These are phyloP conservation scores for Ostreobium quekettii DNA, from an alignment of 139 green algal species.

Conservation along the genomic window DNA sequence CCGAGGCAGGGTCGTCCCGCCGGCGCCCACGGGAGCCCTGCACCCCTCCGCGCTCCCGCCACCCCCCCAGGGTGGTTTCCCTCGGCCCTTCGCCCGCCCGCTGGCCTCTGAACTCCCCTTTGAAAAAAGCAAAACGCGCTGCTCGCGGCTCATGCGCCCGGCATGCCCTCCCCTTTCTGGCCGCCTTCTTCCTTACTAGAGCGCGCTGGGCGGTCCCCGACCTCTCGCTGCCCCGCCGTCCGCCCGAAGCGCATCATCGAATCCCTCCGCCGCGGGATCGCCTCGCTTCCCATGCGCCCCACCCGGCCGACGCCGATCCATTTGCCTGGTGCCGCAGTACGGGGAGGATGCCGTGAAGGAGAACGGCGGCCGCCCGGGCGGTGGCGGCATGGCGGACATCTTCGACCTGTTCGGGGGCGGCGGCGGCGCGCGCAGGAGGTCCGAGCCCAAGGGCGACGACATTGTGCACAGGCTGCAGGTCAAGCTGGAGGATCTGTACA, in stretches of 20 bases:
- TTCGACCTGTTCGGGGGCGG: constrained; percentile 86
- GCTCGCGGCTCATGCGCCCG: too few species aligned
- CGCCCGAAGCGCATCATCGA: too few species aligned
- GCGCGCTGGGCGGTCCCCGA: too few species aligned
- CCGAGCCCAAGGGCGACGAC: constrained; percentile 82
- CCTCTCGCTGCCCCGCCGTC: too few species aligned
- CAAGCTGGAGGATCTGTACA: constrained; percentile 86
- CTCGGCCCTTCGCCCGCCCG: neutral
- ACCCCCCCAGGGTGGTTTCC: neutral
- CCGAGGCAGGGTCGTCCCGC: neutral
- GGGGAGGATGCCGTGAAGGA: constrained; percentile 99
- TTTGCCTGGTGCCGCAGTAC: constrained; percentile 57
- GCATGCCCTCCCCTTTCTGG: too few species aligned
- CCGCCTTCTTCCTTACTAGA: too few species aligned
- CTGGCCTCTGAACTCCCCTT: neutral
- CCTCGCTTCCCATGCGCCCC: neutral
- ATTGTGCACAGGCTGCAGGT: constrained; percentile 90
- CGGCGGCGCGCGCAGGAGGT: constrained; percentile 29
- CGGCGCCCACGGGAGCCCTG: neutral
- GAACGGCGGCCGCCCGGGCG: constrained; percentile 42
- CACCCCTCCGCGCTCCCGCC: neutral
- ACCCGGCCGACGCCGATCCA: neutral
- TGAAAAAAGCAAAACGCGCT: neutral
- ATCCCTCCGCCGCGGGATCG: neutral
- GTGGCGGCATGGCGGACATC: constrained; percentile 74